Evolutionary conservation across 2,329 filamentous ascomycete species (phyloP).

Genomic region (Fusarium torreyae): DNA sequence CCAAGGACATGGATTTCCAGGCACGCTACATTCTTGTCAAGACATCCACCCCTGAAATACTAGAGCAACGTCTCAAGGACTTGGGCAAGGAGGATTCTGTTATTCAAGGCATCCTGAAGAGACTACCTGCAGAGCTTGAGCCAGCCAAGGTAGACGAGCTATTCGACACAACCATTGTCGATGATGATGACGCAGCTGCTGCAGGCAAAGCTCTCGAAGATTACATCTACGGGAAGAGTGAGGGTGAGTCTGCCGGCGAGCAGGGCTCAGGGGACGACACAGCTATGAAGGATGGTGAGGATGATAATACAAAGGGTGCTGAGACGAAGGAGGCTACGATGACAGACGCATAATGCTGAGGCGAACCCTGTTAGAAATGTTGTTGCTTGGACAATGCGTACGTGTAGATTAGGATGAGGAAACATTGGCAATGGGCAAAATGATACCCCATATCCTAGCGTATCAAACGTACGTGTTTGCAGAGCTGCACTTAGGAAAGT

Average conservation of each 20-base stretch:
- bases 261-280: constrained; percentile 37
- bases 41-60: constrained; percentile 54
- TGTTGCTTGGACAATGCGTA: constrained; percentile 6
- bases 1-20: constrained; percentile 69
- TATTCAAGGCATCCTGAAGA: constrained; percentile 47
- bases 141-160: constrained; percentile 46
- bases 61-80: constrained; percentile 51
- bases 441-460: constrained; percentile 33
- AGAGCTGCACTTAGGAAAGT: not conserved
- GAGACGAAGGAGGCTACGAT: constrained; percentile 40
- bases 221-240: constrained; percentile 50
- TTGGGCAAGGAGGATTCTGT: constrained; percentile 44
- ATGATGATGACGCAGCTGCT: constrained; percentile 46
- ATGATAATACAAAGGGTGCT: constrained; percentile 2
- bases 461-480: not conserved
- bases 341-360: constrained; percentile 29
- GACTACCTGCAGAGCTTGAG: constrained; percentile 46
- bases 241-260: constrained; percentile 15
- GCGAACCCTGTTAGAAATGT: not conserved
- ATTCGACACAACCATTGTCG: constrained; percentile 50
- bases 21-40: constrained; percentile 70
- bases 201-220: constrained; percentile 45
- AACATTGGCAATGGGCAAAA: constrained; percentile 26
- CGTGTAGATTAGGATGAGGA: constrained; percentile 19
- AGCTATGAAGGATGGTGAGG: constrained; percentile 40